Evolutionary conservation across 2,329 filamentous ascomycete species (phyloP).

Genomic region (Macroventuria anomochaeta): DNA sequence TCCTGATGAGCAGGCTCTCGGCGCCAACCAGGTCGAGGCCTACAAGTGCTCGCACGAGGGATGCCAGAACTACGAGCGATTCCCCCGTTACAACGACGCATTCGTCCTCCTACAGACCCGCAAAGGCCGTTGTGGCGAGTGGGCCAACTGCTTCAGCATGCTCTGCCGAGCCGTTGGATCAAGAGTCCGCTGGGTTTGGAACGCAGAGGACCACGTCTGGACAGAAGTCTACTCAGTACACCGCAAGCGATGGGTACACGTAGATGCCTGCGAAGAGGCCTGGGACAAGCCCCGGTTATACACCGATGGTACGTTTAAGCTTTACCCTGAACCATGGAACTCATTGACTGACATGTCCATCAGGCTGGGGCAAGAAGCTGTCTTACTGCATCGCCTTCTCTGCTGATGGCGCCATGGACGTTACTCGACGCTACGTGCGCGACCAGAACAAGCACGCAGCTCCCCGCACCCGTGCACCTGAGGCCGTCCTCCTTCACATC

Average conservation of each 20-base stretch:
- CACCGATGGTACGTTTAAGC: constrained; percentile 69
- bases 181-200: constrained; percentile 97
- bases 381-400: constrained; percentile 98
- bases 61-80: constrained; percentile 84
- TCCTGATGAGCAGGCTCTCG: constrained; percentile 86
- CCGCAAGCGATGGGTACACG: constrained; percentile 93
- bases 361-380: constrained; percentile 92
- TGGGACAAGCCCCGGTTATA: constrained; percentile 96
- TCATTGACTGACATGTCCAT: constrained; percentile 14
- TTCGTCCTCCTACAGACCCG: constrained; percentile 89
- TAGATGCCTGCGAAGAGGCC: constrained; percentile 90
- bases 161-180: constrained; percentile 90
- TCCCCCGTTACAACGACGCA: constrained; percentile 92
- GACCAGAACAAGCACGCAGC: constrained; percentile 72
- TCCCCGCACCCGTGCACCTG: constrained; percentile 80
- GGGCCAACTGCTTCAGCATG: constrained; percentile 99
- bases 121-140: constrained; percentile 88
- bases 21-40: constrained; percentile 85
- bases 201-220: constrained; percentile 96
- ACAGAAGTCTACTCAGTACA: constrained; percentile 96
- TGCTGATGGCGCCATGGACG: constrained; percentile 77
- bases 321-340: not conserved
- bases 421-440: constrained; percentile 72
- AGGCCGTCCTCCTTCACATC: constrained; percentile 89
- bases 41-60: constrained; percentile 81